Percentiles rank a stretch among this genome's conserved stretches.
phyloP scores from a whole-genome alignment of 345 rosid species.

The Eucalyptus shirleyi region DNA sequence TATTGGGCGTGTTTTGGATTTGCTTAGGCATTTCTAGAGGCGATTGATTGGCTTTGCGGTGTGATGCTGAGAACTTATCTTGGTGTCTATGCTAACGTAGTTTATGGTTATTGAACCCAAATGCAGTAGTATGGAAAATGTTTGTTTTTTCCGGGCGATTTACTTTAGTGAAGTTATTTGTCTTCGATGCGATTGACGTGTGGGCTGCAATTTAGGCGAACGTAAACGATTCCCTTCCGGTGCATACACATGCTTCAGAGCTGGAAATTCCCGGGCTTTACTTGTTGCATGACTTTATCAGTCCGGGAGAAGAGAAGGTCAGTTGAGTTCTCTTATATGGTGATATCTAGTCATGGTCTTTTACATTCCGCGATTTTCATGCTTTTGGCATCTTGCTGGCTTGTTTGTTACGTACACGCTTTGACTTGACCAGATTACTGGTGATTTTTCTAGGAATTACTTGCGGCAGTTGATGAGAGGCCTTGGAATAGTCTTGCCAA shows the following conservation, averaged over 20 bases:
- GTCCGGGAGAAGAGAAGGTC: slow-evolving; percentile 60
- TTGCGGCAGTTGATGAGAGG: slow-evolving; percentile 63
- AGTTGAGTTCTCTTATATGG: background rate
- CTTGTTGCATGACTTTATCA: slow-evolving; percentile 55
- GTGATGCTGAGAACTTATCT: background rate
- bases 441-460: slow-evolving; percentile 40
- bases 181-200: background rate
- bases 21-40: background rate
- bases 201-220: slow-evolving; percentile 1
- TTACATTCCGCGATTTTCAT: background rate
- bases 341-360: background rate
- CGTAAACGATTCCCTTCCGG: slow-evolving; percentile 33
- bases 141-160: background rate
- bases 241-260: slow-evolving; percentile 46
- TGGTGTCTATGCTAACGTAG: background rate
- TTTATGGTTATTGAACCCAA: background rate
- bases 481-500: slow-evolving; percentile 79
- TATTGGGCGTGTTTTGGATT: background rate
- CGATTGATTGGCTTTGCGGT: background rate
- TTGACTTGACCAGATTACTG: background rate
- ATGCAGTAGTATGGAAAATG: background rate
- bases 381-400: background rate
- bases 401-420: background rate
- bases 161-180: background rate
- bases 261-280: slow-evolving; percentile 73